These are phyloP conservation scores for Acer campestre DNA, from an alignment of 345 rosid species.

Conservation along the genomic window DNA sequence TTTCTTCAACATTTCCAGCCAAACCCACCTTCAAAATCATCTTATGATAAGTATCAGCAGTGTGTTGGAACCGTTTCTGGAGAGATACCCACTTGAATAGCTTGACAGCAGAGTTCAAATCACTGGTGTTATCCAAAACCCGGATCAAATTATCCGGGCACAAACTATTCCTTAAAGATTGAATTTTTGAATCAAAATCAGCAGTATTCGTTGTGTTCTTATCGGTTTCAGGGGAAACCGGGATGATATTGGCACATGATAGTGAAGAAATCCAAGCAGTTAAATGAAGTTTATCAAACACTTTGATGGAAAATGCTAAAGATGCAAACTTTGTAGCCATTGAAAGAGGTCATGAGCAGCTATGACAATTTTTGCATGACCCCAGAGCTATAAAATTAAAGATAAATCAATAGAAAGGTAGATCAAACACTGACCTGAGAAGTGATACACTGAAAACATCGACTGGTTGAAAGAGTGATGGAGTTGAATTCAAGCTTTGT, in stretches of 20 bases:
- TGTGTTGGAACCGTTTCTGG: conserved; percentile 47
- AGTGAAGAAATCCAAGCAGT: conserved; percentile 34
- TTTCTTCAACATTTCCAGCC: conserved; percentile 45
- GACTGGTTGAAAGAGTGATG: not conserved
- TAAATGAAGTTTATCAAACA: conserved; percentile 30
- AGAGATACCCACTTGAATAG: conserved; percentile 56
- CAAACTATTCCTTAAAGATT: conserved; percentile 33
- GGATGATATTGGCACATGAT: conserved; percentile 34
- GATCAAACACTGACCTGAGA: conserved; percentile 23
- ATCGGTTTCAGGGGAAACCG: conserved; percentile 18
- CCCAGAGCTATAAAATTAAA: not conserved
- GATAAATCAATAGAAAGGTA: not conserved
- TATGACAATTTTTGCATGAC: not conserved
- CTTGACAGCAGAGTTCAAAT: conserved; percentile 43
- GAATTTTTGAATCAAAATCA: conserved; percentile 40
- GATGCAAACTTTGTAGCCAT: conserved; percentile 39
- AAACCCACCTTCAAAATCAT: conserved; percentile 55
- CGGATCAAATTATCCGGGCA: conserved; percentile 41
- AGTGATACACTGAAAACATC: conserved; percentile 9
- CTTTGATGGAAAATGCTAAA: conserved; percentile 29
- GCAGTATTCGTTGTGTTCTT: conserved; percentile 8
- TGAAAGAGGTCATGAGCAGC: conserved; percentile 20
- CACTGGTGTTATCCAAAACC: conserved; percentile 42
- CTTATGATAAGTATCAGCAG: conserved; percentile 42
- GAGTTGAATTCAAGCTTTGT: not conserved